These are phyloP conservation scores for Mycena galopus DNA, from an alignment of 768 basidiomycete genomes.

Conservation along the genomic window DNA sequence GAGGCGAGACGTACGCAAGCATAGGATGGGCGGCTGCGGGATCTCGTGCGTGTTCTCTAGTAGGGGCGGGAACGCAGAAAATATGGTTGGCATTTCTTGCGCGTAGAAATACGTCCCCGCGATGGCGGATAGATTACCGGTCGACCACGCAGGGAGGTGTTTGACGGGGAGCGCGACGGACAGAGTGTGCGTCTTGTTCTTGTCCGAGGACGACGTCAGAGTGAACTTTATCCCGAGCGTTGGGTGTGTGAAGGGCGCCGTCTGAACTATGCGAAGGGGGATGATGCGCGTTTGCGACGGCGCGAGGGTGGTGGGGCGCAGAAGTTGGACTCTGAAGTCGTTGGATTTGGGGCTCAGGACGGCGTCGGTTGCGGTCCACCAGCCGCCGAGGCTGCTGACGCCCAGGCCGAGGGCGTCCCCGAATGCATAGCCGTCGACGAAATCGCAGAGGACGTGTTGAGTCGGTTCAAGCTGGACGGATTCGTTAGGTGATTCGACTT, in stretches of 20 bases:
- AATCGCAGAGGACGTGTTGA: conserved; percentile 73
- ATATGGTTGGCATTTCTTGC: conserved; percentile 66
- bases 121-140: conserved; percentile 53
- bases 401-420: conserved; percentile 79
- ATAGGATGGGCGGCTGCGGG: conserved; percentile 66
- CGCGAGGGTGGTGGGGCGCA: conserved; percentile 56
- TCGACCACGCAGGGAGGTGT: conserved; percentile 60
- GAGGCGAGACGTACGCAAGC: conserved; percentile 78
- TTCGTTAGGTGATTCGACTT: conserved; percentile 49
- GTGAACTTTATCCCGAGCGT: conserved; percentile 55
- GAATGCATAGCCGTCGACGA: conserved; percentile 82
- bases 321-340: conserved; percentile 48
- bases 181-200: conserved; percentile 42
- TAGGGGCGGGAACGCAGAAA: conserved; percentile 70
- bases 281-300: conserved; percentile 75
- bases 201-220: conserved; percentile 45
- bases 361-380: conserved; percentile 65
- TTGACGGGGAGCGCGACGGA: conserved; percentile 56
- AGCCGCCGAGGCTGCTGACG: conserved; percentile 63
- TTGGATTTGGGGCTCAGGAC: conserved; percentile 23
- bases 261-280: conserved; percentile 64
- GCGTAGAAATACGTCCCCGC: conserved; percentile 72
- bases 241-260: conserved; percentile 47
- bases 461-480: conserved; percentile 58
- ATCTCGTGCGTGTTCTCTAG: conserved; percentile 40